Evolutionary conservation across 1,139 yeast genomes (phyloP), one percentile per base, ranked within the genome.

Genomic region (Candida tropicalis): DNA sequence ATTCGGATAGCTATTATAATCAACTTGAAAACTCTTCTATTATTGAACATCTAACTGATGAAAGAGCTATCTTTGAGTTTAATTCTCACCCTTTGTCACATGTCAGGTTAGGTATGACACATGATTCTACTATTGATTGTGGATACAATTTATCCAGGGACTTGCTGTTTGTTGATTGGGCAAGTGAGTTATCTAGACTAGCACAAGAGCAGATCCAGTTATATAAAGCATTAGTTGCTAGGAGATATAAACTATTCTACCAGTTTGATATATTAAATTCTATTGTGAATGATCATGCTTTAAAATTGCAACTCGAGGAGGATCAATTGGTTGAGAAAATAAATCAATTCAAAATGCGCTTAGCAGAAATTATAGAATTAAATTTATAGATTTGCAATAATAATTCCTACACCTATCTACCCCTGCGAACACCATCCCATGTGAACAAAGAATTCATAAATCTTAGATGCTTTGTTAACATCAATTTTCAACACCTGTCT

Each of bases 391-490:
- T 35, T 23, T 8, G 10, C 29, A 22, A 17, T 15, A 32, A 20
- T 11, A 3, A 36, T 3, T 22, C 4, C n/a, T 29, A 12, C n/a
- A 27, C n/a, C 16, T 28, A 29, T 39, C 31, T 57, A 73, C 3
- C 76, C 77, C 44, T 71, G 79, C 8, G 73, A 62, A 48, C 76
- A 72, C 99, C 99, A 93, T 46, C 90, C 87, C 76, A 91, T 96
- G 48, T 83, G 83, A 48, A 87, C 89, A 63, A 93, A 91, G 59
- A 93, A 93, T 59, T 93, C 98, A 63, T 87, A 91, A 41, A 93
- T 87, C 60, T 85, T 82, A 20, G 89, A 83, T 1, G 96, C 89
- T 63, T 93, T 93, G 54, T 80, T 78, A 23, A 89, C 86, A 58
- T 95, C 99, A 46, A 93, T 84, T 57, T 89, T 87, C 46, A 89